Percentiles rank a stretch among this genome's conserved stretches.
phyloP scores from a whole-genome alignment of 805 yeast genomes.

The Pichia ethanolica region DNA sequence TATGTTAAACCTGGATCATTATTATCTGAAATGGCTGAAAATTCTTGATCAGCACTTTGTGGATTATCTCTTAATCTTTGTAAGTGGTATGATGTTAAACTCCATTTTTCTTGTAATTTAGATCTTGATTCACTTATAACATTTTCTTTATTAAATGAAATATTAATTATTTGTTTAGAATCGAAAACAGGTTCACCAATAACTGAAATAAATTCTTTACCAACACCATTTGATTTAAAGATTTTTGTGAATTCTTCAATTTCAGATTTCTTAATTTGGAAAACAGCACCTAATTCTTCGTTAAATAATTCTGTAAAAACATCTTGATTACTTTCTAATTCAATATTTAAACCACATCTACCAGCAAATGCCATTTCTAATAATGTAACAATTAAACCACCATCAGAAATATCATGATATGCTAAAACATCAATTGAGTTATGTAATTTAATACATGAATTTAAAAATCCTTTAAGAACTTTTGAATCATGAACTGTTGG shows the following conservation, averaged over 20 bases:
- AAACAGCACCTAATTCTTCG: conserved; percentile 94
- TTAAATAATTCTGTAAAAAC: conserved; percentile 60
- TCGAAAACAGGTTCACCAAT: conserved; percentile 65
- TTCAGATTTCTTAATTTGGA: conserved; percentile 64
- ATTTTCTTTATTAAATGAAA: conserved; percentile 38
- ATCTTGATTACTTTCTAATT: conserved; percentile 28
- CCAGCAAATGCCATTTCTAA: conserved; percentile 97
- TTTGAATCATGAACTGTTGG: conserved; percentile 74
- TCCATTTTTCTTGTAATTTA: conserved; percentile 74
- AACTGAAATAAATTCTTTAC: conserved; percentile 43
- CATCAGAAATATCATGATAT: conserved; percentile 95
- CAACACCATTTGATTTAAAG: conserved; percentile 52
- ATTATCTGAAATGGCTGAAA: conserved; percentile 63
- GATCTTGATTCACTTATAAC: conserved; percentile 55
- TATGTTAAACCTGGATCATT: conserved; percentile 84
- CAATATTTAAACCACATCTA: conserved; percentile 70
- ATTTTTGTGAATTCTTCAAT: conserved; percentile 47
- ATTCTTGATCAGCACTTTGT: conserved; percentile 81
- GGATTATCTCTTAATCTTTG: conserved; percentile 95
- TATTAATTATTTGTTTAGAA: conserved; percentile 37
- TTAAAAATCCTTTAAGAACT: conserved; percentile 61
- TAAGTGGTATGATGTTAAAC: conserved; percentile 79
- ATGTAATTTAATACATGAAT: conserved; percentile 67
- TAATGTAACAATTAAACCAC: conserved; percentile 82
- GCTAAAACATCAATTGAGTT: conserved; percentile 59